phyloP scores from a whole-genome alignment of 768 basidiomycete species.

The Russula brevipes region DNA sequence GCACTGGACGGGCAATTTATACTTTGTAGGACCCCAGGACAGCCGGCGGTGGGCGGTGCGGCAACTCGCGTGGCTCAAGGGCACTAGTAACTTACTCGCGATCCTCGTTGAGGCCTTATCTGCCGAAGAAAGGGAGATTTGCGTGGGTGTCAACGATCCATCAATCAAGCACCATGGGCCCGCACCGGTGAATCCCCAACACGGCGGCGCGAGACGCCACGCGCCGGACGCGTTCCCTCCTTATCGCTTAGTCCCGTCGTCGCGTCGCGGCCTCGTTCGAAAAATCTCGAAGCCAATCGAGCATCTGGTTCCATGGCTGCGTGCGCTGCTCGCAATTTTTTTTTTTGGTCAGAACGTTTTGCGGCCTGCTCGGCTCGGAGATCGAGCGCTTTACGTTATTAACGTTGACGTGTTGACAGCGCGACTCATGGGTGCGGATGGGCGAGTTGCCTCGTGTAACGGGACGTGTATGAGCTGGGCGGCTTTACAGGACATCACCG shows the following conservation, averaged over 20 bases:
- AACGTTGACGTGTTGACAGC: conserved; percentile 11
- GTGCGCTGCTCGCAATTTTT: neutral
- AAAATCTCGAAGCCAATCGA: neutral
- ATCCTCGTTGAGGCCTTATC: neutral
- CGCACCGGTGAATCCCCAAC: conserved; percentile 1
- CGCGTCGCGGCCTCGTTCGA: neutral
- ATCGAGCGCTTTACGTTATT: conserved; percentile 15
- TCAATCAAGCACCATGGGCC: neutral
- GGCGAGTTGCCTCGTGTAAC: conserved; percentile 7
- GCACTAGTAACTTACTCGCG: neutral
- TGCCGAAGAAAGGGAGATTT: conserved; percentile 9
- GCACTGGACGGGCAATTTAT: neutral
- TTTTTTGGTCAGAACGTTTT: neutral
- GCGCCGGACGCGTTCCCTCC: conserved; percentile 2
- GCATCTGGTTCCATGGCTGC: neutral
- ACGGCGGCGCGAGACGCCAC: neutral
- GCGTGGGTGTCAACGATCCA: neutral
- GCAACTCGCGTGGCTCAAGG: conserved; percentile 17
- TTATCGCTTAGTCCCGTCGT: conserved; percentile 10
- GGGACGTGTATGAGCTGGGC: conserved; percentile 2
- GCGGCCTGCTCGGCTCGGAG: neutral
- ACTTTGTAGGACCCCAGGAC: neutral
- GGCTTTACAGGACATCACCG: conserved; percentile 9
- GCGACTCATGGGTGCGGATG: neutral
- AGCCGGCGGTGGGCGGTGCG: neutral